Conservation (phyloP, 257 asterid species). For the Apocynum venetum region DNA sequence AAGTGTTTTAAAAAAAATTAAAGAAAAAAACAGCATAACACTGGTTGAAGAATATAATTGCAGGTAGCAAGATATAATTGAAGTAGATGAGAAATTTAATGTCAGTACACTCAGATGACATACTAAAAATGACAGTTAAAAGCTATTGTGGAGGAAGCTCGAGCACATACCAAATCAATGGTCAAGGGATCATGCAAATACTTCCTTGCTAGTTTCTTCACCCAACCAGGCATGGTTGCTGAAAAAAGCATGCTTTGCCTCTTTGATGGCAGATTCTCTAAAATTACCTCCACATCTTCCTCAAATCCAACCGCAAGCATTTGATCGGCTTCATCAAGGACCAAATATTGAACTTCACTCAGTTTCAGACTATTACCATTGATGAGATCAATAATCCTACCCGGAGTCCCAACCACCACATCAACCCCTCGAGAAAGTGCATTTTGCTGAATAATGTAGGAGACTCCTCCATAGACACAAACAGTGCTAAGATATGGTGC, state of each 20-base stretch:
- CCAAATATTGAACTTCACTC: constrained; percentile 84
- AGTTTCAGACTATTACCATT: constrained; percentile 58
- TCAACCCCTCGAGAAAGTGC: constrained; percentile 92
- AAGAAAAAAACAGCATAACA: not conserved
- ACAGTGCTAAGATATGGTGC: constrained; percentile 73
- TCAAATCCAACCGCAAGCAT: constrained; percentile 99
- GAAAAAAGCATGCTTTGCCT: constrained; percentile 99
- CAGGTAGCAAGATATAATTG: not conserved
- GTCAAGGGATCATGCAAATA: constrained; percentile 75
- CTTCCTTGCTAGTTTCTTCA: constrained; percentile 78
- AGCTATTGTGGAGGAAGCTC: constrained; percentile 1
- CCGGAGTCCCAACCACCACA: constrained; percentile 97
- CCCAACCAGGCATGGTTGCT: constrained; percentile 99
- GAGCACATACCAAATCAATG: constrained; percentile 66
- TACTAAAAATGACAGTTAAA: constrained; percentile 2
- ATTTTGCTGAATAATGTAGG: constrained; percentile 61
- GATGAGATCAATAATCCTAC: constrained; percentile 88
- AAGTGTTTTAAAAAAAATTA: not conserved
- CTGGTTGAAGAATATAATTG: not conserved
- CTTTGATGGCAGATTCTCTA: constrained; percentile 64
- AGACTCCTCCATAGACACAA: constrained; percentile 87
- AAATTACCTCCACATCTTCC: constrained; percentile 82
- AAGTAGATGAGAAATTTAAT: not conserved
- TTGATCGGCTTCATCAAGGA: constrained; percentile 97
- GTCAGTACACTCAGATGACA: not conserved